A percentile compares a stretch with the other conserved stretches of the same genome.
Evolutionary conservation across 2,329 filamentous ascomycete species (phyloP).

Genomic region (Pseudogymnoascus pannorum): DNA sequence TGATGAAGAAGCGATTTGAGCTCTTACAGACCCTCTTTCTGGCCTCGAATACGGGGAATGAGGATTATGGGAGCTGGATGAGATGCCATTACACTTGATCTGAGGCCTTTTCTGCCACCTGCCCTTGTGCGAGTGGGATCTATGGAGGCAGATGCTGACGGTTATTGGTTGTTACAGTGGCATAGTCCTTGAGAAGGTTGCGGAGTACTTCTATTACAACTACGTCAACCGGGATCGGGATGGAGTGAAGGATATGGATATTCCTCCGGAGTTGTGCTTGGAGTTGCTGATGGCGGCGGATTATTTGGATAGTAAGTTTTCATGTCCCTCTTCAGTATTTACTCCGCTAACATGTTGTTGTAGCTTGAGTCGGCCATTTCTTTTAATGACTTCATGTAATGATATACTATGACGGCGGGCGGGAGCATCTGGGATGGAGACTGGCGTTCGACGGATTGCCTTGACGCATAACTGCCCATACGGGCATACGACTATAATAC

Average conservation of each 20-base stretch:
- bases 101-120: constrained; percentile 36
- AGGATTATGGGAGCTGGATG: constrained; percentile 26
- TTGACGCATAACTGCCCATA: not conserved
- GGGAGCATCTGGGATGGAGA: constrained; percentile 14
- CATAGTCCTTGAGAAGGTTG: constrained; percentile 69
- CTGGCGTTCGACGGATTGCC: not conserved
- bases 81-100: constrained; percentile 56
- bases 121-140: not conserved
- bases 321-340: not conserved
- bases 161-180: constrained; percentile 43
- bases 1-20: constrained; percentile 15
- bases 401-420: not conserved
- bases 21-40: constrained; percentile 28
- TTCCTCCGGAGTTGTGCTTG: constrained; percentile 69
- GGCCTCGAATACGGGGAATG: constrained; percentile 14
- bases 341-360: constrained; percentile 7
- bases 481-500: constrained; percentile 3
- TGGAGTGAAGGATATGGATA: constrained; percentile 73
- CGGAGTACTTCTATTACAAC: constrained; percentile 79
- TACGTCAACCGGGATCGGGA: constrained; percentile 63
- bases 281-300: constrained; percentile 73
- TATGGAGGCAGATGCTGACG: not conserved
- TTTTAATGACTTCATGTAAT: constrained; percentile 10
- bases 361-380: constrained; percentile 11
- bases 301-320: constrained; percentile 55